Percentiles rank a stretch among this genome's conserved stretches.
Evolutionary conservation across 768 basidiomycete genomes (phyloP).

Genomic region (Austroboletus festivus): DNA sequence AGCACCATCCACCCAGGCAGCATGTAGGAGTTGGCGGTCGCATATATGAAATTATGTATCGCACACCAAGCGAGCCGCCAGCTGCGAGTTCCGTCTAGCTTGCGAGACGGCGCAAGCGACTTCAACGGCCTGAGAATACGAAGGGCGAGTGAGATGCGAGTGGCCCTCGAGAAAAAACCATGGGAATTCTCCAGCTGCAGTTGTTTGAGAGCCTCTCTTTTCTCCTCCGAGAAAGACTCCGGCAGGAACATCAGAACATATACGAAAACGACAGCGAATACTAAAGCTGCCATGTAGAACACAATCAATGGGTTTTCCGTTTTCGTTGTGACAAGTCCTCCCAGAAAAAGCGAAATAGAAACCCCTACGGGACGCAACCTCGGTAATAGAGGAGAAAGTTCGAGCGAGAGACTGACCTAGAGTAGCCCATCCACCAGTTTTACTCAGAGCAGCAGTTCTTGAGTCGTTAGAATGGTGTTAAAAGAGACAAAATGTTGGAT

Average conservation of each 20-base stretch:
- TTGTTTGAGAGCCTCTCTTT: slow-evolving; percentile 8
- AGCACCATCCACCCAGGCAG: slow-evolving; percentile 19
- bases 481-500: not conserved
- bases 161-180: too few species aligned
- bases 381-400: not conserved
- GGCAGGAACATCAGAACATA: slow-evolving; percentile 18
- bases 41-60: slow-evolving; percentile 22
- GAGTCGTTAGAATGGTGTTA: too few species aligned
- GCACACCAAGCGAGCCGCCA: slow-evolving; percentile 32
- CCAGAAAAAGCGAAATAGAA: not conserved
- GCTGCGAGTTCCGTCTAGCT: slow-evolving; percentile 17
- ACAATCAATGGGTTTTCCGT: not conserved
- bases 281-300: not conserved
- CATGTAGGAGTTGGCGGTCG: slow-evolving; percentile 13
- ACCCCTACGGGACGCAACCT: not conserved
- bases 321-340: not conserved
- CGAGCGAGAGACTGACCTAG: not conserved
- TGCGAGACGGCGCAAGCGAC: slow-evolving; percentile 17
- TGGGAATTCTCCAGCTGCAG: not conserved
- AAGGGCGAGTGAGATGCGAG: not conserved
- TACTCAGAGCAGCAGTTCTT: not conserved
- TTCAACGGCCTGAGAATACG: slow-evolving; percentile 25
- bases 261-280: not conserved
- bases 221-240: slow-evolving; percentile 30
- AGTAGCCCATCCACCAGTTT: not conserved